A percentile compares a stretch with the other conserved stretches of the same genome.
phyloP scores from a whole-genome alignment of 257 asterid genomes.

The Mitragyna speciosa region DNA sequence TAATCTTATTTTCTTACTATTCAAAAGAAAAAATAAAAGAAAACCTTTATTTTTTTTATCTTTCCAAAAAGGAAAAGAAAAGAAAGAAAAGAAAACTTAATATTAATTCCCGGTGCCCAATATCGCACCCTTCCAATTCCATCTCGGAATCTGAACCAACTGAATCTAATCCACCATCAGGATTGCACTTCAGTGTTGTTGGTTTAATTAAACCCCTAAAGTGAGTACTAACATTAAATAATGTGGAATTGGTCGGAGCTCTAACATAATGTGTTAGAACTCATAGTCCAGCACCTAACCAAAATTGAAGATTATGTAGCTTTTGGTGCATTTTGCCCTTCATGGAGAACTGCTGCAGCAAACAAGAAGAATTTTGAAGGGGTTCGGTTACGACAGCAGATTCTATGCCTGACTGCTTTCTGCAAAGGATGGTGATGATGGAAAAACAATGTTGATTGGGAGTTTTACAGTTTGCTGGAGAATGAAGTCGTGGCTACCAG shows the following conservation, averaged over 20 bases:
- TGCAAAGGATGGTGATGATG: neutral
- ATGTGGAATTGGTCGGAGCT: constrained; percentile 4
- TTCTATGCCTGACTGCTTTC: constrained; percentile 1
- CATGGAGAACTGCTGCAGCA: neutral
- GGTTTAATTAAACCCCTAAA: no score
- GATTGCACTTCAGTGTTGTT: no score
- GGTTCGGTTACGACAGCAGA: neutral
- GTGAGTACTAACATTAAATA: no score
- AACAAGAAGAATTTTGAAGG: neutral
- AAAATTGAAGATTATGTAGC: neutral
- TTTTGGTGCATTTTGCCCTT: constrained; percentile 4
- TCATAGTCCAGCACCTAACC: neutral
- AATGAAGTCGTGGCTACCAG: neutral
- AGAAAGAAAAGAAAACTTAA: no score
- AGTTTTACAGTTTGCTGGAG: constrained; percentile 3
- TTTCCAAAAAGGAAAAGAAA: no score
- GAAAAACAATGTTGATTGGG: neutral
- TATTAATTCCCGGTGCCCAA: no score
- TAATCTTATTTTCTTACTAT: no score
- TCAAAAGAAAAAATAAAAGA: no score
- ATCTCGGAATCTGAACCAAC: no score
- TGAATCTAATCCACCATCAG: no score
- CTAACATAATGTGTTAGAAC: neutral
- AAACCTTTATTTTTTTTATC: no score
- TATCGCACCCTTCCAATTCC: no score